A percentile compares a stretch with the other conserved stretches of the same genome.
Conservation (phyloP, 2,329 filamentous ascomycete species). For the Elsinoe fawcettii region DNA sequence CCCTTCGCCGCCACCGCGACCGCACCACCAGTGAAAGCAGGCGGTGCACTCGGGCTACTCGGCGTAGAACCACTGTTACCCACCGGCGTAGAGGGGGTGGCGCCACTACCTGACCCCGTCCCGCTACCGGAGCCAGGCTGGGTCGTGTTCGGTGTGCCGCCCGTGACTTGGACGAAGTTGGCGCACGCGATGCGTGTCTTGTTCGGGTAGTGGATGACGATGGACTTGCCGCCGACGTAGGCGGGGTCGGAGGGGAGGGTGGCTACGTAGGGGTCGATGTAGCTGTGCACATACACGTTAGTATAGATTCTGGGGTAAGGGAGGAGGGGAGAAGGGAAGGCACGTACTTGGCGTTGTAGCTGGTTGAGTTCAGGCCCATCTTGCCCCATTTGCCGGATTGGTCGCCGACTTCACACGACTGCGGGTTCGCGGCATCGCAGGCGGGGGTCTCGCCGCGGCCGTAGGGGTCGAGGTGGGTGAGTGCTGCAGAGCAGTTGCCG, state of each 20-base stretch:
- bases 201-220: conserved; percentile 49
- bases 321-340: conserved; percentile 1
- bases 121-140: too few species aligned
- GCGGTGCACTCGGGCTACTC: not conserved
- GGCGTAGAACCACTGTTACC: not conserved
- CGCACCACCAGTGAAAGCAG: conserved; percentile 3
- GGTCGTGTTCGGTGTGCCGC: not conserved
- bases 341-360: conserved; percentile 28
- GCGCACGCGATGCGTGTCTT: conserved; percentile 49
- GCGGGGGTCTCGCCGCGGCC: conserved; percentile 52
- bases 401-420: conserved; percentile 69
- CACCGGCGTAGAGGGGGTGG: not conserved
- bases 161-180: conserved; percentile 8
- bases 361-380: conserved; percentile 31
- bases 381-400: conserved; percentile 65
- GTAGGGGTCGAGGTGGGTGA: conserved; percentile 64
- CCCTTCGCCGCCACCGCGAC: not conserved
- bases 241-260: conserved; percentile 34
- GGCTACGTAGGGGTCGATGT: conserved; percentile 45
- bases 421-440: conserved; percentile 51
- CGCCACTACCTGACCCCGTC: not conserved
- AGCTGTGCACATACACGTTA: conserved; percentile 29
- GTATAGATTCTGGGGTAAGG: not conserved
- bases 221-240: conserved; percentile 47
- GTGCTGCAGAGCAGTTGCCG: conserved; percentile 64